Percentiles rank a stretch among this genome's conserved stretches.
These are phyloP conservation scores for Cercospora brassicicola DNA, from an alignment of 2,329 filamentous ascomycete species.

Conservation along the genomic window DNA sequence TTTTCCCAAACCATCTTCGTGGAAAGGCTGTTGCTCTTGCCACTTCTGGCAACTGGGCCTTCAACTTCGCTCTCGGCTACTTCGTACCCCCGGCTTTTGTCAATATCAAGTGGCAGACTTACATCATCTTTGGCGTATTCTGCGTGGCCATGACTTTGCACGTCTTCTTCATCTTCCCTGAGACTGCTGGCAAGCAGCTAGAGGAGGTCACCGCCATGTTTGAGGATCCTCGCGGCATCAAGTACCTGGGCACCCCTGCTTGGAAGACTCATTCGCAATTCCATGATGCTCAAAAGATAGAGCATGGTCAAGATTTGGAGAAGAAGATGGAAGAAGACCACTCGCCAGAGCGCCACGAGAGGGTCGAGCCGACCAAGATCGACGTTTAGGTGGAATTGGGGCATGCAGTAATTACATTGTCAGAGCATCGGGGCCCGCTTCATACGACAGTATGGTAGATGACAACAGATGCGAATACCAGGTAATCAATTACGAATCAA, in stretches of 20 bases:
- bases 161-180: constrained; percentile 64
- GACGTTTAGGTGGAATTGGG: constrained; percentile 4
- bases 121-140: constrained; percentile 73
- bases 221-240: constrained; percentile 39
- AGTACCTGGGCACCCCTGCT: constrained; percentile 54
- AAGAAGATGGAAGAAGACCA: constrained; percentile 17
- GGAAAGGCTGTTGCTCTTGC: constrained; percentile 61
- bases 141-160: constrained; percentile 62
- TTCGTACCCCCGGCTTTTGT: constrained; percentile 61
- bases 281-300: constrained; percentile 10
- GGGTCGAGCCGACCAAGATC: constrained; percentile 15
- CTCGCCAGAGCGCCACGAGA: constrained; percentile 19
- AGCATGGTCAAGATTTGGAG: constrained; percentile 17
- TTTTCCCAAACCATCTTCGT: constrained; percentile 62
- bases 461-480: neutral
- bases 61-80: constrained; percentile 59
- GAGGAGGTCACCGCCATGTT: constrained; percentile 79
- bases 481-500: neutral
- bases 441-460: neutral
- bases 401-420: neutral
- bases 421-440: neutral
- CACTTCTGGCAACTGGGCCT: constrained; percentile 57
- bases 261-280: constrained; percentile 50
- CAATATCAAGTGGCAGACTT: constrained; percentile 59
- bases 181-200: constrained; percentile 73